Conservation (phyloP, 306 rosid species). For the Vigna angularis region DNA sequence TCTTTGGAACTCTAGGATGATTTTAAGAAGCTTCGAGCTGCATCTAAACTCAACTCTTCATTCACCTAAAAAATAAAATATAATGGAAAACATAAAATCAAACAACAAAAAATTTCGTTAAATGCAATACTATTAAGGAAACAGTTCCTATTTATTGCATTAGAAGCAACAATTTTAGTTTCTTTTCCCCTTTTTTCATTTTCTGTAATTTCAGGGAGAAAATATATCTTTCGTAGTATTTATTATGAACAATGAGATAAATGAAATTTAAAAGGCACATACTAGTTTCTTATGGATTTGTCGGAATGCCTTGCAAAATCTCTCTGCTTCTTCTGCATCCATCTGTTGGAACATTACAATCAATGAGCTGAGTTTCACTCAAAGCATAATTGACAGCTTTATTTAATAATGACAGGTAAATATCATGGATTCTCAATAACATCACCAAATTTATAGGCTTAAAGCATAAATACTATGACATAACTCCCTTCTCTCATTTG, state of each 20-base stretch:
- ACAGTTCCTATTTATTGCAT: slow-evolving; percentile 2
- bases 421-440: slow-evolving; percentile 32
- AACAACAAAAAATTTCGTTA: neutral
- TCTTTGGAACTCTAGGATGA: slow-evolving; percentile 46
- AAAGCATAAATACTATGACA: slow-evolving; percentile 29
- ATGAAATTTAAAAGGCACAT: slow-evolving; percentile 38
- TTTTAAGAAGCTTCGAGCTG: slow-evolving; percentile 63
- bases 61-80: slow-evolving; percentile 52
- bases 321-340: slow-evolving; percentile 71
- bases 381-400: neutral
- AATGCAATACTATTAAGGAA: neutral
- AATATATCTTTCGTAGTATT: slow-evolving; percentile 2
- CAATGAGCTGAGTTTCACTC: slow-evolving; percentile 26
- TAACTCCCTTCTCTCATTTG: neutral
- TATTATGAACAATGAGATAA: neutral
- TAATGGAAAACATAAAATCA: neutral
- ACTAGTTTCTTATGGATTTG: slow-evolving; percentile 73
- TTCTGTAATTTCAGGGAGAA: slow-evolving; percentile 16
- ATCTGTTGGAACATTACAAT: slow-evolving; percentile 60
- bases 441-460: neutral
- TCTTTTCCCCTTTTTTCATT: neutral
- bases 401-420: slow-evolving; percentile 17
- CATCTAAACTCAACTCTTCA: slow-evolving; percentile 77
- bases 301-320: slow-evolving; percentile 78
- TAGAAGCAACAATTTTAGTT: neutral